These are phyloP conservation scores for Populus ilicifolia DNA, from an alignment of 345 rosid species.

Conservation along the genomic window DNA sequence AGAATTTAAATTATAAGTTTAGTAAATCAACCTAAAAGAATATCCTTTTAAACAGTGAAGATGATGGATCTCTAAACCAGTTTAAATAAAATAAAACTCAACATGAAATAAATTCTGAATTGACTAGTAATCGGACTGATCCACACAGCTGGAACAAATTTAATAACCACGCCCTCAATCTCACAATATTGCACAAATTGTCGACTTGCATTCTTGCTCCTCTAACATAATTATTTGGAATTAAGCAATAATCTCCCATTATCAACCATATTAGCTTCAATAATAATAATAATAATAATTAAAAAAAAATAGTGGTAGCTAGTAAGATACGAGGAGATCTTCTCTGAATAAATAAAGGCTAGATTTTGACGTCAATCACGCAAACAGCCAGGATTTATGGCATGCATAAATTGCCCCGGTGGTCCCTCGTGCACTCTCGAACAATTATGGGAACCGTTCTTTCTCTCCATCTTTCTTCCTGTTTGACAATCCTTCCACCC, in stretches of 20 bases:
- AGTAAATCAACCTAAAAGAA: too few species aligned
- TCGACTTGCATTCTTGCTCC: not conserved
- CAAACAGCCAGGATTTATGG: slow-evolving; percentile 32
- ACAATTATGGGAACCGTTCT: not conserved
- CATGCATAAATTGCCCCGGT: slow-evolving; percentile 18
- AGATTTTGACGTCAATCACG: slow-evolving; percentile 77
- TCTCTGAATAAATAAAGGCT: slow-evolving; percentile 30
- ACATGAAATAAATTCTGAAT: too few species aligned
- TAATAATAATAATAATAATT: too few species aligned
- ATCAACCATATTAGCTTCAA: not conserved
- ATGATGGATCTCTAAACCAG: too few species aligned
- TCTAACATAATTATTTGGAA: too few species aligned
- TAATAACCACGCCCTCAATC: not conserved
- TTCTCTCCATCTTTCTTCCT: not conserved
- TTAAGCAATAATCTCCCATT: not conserved
- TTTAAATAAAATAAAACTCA: too few species aligned
- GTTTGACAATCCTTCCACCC: not conserved
- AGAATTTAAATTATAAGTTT: too few species aligned
- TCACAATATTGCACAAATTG: not conserved
- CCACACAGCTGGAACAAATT: too few species aligned
- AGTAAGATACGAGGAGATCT: slow-evolving; percentile 70
- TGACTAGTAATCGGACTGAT: too few species aligned
- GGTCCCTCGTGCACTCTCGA: slow-evolving; percentile 6
- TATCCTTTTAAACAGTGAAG: too few species aligned
- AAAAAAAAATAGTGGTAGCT: slow-evolving; percentile 39